Conservation (phyloP, 2,329 filamentous ascomycete genomes). For the Xylaria polymorpha region DNA sequence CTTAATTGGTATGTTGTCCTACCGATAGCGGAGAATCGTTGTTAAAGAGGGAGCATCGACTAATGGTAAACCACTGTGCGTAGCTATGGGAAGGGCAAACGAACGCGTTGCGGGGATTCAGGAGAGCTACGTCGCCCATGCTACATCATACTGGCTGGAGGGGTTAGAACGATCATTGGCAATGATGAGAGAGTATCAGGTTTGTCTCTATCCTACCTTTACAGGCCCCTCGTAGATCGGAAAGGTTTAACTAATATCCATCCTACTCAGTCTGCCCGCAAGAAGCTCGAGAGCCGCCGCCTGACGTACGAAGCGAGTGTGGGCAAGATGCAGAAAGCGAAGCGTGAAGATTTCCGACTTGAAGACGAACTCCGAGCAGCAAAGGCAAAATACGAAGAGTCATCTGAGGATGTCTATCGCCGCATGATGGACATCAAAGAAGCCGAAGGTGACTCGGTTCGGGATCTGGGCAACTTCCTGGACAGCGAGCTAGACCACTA, state of each 20-base stretch:
- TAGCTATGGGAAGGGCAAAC: slow-evolving; percentile 84
- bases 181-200: slow-evolving; percentile 98
- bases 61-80: slow-evolving; percentile 20
- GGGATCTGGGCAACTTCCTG: slow-evolving; percentile 82
- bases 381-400: slow-evolving; percentile 96
- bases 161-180: slow-evolving; percentile 88
- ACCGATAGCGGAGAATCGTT: not conserved
- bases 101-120: slow-evolving; percentile 88
- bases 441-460: slow-evolving; percentile 83
- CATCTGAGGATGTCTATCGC: slow-evolving; percentile 88
- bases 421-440: slow-evolving; percentile 98
- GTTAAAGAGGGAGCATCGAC: slow-evolving; percentile 6
- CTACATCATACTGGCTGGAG: slow-evolving; percentile 87
- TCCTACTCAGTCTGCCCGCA: slow-evolving; percentile 72
- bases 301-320: slow-evolving; percentile 92
- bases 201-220: slow-evolving; percentile 55
- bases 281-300: slow-evolving; percentile 91
- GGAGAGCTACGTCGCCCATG: slow-evolving; percentile 81
- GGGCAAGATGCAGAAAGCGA: slow-evolving; percentile 90
- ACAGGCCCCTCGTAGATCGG: not conserved
- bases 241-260: slow-evolving; percentile 33
- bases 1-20: slow-evolving; percentile 70
- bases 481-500: slow-evolving; percentile 92
- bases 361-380: slow-evolving; percentile 92
- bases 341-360: slow-evolving; percentile 91